Evolutionary conservation across 768 basidiomycete species (phyloP).

Genomic region (Saitozyma sp.): DNA sequence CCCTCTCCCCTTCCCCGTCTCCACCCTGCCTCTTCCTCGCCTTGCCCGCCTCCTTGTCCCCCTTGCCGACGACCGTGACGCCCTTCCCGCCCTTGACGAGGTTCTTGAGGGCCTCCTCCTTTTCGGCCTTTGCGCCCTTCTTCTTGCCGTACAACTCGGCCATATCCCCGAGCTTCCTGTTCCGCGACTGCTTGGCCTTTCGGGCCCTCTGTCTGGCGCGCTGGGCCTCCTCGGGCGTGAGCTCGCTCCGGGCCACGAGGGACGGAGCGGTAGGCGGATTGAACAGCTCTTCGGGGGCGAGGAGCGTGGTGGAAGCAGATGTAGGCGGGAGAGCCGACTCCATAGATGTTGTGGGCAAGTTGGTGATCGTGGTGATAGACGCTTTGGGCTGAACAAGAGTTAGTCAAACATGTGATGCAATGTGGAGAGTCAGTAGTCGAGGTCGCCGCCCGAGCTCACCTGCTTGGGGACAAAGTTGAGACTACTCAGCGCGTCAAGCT

Average conservation of each 20-base stretch:
- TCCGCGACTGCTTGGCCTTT: conserved; percentile 61
- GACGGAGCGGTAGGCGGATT: conserved; percentile 57
- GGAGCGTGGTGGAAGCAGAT: conserved; percentile 70
- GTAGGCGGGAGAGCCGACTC: conserved; percentile 89
- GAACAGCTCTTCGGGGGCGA: conserved; percentile 92
- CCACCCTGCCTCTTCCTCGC: conserved; percentile 17
- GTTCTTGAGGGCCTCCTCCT: conserved; percentile 77
- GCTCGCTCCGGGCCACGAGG: conserved; percentile 69
- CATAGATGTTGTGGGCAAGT: conserved; percentile 74
- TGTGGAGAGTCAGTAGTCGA: neutral
- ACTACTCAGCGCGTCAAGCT: conserved; percentile 91
- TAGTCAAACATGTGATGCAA: neutral
- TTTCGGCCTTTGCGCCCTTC: conserved; percentile 67
- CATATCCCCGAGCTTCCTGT: conserved; percentile 69
- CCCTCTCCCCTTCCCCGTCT: conserved; percentile 17
- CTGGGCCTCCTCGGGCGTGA: conserved; percentile 82
- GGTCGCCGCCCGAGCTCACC: conserved; percentile 58
- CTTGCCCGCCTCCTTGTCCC: conserved; percentile 32
- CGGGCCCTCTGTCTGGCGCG: conserved; percentile 57
- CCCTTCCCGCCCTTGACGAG: conserved; percentile 70
- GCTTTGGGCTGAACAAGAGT: conserved; percentile 71
- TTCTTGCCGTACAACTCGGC: conserved; percentile 59
- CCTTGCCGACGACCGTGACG: conserved; percentile 51
- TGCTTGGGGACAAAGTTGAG: conserved; percentile 93
- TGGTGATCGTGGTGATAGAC: conserved; percentile 76